Evolutionary conservation across 805 yeast genomes (phyloP), one percentile per base, ranked within the genome.

Genomic region (Saccharomycopsis sp.): DNA sequence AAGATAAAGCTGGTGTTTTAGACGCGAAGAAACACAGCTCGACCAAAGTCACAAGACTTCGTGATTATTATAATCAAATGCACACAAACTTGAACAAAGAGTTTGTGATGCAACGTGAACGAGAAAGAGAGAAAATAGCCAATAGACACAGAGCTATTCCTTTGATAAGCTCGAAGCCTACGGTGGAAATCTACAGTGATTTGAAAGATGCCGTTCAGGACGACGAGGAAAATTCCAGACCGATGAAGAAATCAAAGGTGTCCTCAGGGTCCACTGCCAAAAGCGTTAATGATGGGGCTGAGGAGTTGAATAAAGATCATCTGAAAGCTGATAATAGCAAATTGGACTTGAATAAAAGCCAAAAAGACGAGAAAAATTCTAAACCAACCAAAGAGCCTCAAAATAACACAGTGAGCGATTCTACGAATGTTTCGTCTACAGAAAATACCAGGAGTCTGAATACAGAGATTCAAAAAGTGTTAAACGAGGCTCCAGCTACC

Each of bases 111-210:
- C 96, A 92, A 66, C 82, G 98, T 67, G 96, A 89, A 63, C 72
- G 77, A 52, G 97, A 93, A 68, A 79, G 90, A 60, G 74, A 79
- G 58, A 84, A 86, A 61, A 68, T 89, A 51, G 77, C 81, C 51
- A 77, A 73, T 63, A 78, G 83, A 64, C 82, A 84, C 68, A 77
- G 84, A 61, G 89, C 94, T 0, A 74, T 77, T 15, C 92, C 93
- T 3, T 81, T 89, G 55, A 82, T 84, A 23, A 80, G 84, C 1
- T 84, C 94, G 0, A 85, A 81, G 60, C 98, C 99, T 0, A 86
- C 89, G 57, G 97, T 92, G 20, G 97, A 92, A 65, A 87, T 94
- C 24, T 93, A 87, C 68, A 85, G 89, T 64, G 86, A 89, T 66
- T 93, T 89, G 9, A 84, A 86, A 60, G 98, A 92, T 71, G 97